Percentiles rank a stretch among this genome's conserved stretches.
These are phyloP conservation scores for Colletotrichum phormii DNA, from an alignment of 2,329 filamentous ascomycete species.

Conservation along the genomic window DNA sequence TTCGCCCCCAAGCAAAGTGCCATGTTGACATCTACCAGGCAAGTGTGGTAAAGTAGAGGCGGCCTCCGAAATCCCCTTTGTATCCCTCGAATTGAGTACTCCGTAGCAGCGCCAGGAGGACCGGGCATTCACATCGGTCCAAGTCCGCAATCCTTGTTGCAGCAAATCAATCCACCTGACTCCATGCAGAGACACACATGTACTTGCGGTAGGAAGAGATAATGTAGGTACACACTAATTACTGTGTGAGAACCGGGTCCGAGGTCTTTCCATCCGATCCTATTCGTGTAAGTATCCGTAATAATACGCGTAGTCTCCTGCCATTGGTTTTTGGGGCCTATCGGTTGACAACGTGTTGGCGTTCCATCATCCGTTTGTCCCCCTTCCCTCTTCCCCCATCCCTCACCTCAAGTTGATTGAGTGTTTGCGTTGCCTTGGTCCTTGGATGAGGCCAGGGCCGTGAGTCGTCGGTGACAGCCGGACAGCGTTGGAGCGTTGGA, in stretches of 20 bases:
- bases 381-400: too few relatives aligned
- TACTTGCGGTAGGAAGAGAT: background rate
- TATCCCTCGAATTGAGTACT: slow-evolving; percentile 4
- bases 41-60: background rate
- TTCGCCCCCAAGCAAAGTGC: background rate
- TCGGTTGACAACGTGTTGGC: slow-evolving; percentile 3
- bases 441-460: background rate
- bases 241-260: background rate
- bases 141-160: slow-evolving; percentile 17
- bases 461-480: background rate
- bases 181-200: background rate
- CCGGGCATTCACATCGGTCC: slow-evolving; percentile 20
- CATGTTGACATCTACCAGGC: background rate
- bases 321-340: background rate
- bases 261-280: background rate
- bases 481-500: background rate
- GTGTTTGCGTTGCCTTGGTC: too few relatives aligned
- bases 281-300: slow-evolving; percentile 2
- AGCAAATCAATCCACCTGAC: slow-evolving; percentile 16
- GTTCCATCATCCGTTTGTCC: background rate
- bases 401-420: too few relatives aligned
- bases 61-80: background rate
- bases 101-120: slow-evolving; percentile 9
- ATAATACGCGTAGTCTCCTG: slow-evolving; percentile 8
- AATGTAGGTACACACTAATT: background rate